Percentiles rank a stretch among this genome's conserved stretches.
Conservation (phyloP, 495 filamentous ascomycete genomes). For the Aspergillus ellipticus region DNA sequence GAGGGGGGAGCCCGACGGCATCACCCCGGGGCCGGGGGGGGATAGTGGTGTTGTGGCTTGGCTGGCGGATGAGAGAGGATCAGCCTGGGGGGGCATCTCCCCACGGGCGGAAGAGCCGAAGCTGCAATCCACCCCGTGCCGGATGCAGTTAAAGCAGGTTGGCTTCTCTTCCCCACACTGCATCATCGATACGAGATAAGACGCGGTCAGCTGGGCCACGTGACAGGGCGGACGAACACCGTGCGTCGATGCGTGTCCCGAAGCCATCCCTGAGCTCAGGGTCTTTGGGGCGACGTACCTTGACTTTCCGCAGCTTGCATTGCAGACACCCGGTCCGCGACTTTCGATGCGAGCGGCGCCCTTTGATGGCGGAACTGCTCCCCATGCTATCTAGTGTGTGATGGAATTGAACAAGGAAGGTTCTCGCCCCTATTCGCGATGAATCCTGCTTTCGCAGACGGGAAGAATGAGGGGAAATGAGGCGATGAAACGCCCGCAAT, state of each 20-base stretch:
- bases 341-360: constrained; percentile 5
- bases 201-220: too few relatives aligned
- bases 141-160: constrained; percentile 1
- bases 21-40: not conserved
- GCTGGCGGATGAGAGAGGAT: not conserved
- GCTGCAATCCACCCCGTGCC: not conserved
- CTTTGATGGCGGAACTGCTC: not conserved
- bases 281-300: not conserved
- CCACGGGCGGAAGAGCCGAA: not conserved
- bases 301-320: constrained; percentile 6
- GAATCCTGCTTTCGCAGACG: too few relatives aligned
- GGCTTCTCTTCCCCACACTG: constrained; percentile 5
- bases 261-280: too few relatives aligned
- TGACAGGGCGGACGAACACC: too few relatives aligned
- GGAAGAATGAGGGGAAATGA: too few relatives aligned
- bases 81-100: not conserved
- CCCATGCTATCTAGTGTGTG: not conserved
- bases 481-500: too few relatives aligned
- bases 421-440: too few relatives aligned
- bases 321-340: constrained; percentile 7
- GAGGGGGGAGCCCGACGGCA: not conserved
- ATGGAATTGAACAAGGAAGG: too few relatives aligned
- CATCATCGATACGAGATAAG: too few relatives aligned
- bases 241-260: too few relatives aligned
- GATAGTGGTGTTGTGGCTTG: not conserved